These are phyloP conservation scores for Aspergillus sp. DNA, from an alignment of 2,329 filamentous ascomycete genomes.

Conservation along the genomic window DNA sequence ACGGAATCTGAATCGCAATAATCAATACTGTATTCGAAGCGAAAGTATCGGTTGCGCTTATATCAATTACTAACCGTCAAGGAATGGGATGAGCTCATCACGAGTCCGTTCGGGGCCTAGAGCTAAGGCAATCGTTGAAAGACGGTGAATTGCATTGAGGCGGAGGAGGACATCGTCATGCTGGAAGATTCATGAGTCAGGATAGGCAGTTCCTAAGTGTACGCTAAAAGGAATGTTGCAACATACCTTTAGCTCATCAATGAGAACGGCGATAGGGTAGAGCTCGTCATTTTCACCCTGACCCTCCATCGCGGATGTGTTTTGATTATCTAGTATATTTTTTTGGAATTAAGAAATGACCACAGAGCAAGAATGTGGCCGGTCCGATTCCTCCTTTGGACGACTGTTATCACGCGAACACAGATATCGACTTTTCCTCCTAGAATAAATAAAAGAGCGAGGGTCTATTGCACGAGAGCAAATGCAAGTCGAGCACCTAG, in stretches of 20 bases:
- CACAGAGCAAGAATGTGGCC: constrained; percentile 27
- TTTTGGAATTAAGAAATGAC: constrained; percentile 21
- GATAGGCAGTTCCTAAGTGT: constrained; percentile 17
- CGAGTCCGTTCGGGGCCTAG: constrained; percentile 93
- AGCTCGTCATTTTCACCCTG: constrained; percentile 95
- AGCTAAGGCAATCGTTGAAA: constrained; percentile 96
- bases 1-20: constrained; percentile 74
- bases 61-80: constrained; percentile 74
- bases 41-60: constrained; percentile 5
- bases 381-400: constrained; percentile 34
- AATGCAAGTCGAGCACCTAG: constrained; percentile 16
- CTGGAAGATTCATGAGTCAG: constrained; percentile 49
- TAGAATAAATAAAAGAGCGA: constrained; percentile 15
- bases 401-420: constrained; percentile 30
- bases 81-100: constrained; percentile 97
- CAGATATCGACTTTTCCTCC: constrained; percentile 17
- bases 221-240: constrained; percentile 19
- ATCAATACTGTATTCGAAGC: constrained; percentile 21
- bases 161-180: constrained; percentile 98
- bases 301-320: constrained; percentile 74
- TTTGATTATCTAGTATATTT: constrained; percentile 19
- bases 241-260: constrained; percentile 91
- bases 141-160: constrained; percentile 95
- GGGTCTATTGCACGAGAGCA: constrained; percentile 19
- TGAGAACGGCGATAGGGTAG: constrained; percentile 98